These are phyloP conservation scores for Cryptococcus hybrid DNA, from an alignment of 1,284 basidiomycete genomes.

Conservation along the genomic window DNA sequence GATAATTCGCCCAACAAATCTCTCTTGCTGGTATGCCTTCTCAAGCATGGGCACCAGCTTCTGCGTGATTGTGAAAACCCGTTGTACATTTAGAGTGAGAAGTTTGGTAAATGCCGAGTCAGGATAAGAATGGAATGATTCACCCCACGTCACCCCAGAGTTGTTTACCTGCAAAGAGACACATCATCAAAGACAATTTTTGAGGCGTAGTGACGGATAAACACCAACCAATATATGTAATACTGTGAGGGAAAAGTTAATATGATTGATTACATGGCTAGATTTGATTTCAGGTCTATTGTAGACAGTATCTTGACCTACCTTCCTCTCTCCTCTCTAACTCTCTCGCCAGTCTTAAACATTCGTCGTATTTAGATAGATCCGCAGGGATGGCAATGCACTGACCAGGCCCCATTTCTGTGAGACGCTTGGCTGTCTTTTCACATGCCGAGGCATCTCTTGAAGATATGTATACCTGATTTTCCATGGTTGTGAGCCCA, in stretches of 20 bases:
- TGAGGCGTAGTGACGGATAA: neutral
- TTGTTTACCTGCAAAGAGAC: conserved; percentile 56
- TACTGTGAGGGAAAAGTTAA: conserved; percentile 21
- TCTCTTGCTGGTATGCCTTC: conserved; percentile 55
- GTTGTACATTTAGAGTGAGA: conserved; percentile 64
- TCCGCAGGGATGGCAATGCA: conserved; percentile 64
- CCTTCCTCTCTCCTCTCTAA: conserved; percentile 56
- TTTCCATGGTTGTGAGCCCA: neutral
- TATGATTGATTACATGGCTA: neutral
- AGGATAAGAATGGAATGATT: conserved; percentile 59
- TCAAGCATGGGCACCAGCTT: conserved; percentile 63
- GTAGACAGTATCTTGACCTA: conserved; percentile 16
- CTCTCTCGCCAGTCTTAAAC: conserved; percentile 58
- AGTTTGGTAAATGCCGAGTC: conserved; percentile 52
- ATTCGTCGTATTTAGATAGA: conserved; percentile 60
- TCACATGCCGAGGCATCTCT: conserved; percentile 61
- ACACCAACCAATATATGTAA: conserved; percentile 57
- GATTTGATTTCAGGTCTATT: neutral
- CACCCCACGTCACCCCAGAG: conserved; percentile 65
- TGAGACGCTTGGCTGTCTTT: conserved; percentile 60
- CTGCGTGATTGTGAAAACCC: conserved; percentile 69
- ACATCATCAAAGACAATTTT: conserved; percentile 1
- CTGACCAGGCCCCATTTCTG: conserved; percentile 57
- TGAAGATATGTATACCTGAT: conserved; percentile 66
- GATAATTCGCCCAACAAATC: conserved; percentile 57